These are phyloP conservation scores for Monosporascus sp. DNA, from an alignment of 2,329 filamentous ascomycete genomes.

Conservation along the genomic window DNA sequence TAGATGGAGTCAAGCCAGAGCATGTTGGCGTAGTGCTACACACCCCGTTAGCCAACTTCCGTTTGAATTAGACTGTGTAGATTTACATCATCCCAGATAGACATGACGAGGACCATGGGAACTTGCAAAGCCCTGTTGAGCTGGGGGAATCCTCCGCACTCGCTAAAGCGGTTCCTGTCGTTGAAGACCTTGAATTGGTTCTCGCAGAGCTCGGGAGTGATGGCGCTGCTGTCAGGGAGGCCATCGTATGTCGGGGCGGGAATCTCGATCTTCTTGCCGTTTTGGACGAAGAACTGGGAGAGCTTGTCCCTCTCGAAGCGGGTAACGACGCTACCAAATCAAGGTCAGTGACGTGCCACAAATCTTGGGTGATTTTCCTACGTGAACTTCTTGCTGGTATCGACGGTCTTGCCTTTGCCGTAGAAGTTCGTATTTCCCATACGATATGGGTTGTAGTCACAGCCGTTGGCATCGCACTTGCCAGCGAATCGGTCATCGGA, in stretches of 20 bases:
- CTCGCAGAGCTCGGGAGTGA: slow-evolving; percentile 52
- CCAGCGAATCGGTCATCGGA: slow-evolving; percentile 48
- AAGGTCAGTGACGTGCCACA: not conserved
- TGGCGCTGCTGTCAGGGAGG: slow-evolving; percentile 21
- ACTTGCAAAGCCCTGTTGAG: slow-evolving; percentile 47
- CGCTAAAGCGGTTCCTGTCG: slow-evolving; percentile 45
- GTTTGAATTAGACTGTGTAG: not conserved
- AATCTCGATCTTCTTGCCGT: slow-evolving; percentile 45
- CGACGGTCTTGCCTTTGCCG: slow-evolving; percentile 49
- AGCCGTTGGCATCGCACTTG: slow-evolving; percentile 59
- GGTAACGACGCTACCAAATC: slow-evolving; percentile 41
- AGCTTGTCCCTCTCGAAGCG: slow-evolving; percentile 45
- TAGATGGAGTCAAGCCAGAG: slow-evolving; percentile 56
- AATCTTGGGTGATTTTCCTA: slow-evolving; percentile 4
- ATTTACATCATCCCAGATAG: slow-evolving; percentile 51
- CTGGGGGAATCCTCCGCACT: slow-evolving; percentile 45
- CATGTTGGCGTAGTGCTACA: slow-evolving; percentile 48
- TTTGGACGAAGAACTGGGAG: slow-evolving; percentile 55
- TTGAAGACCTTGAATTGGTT: slow-evolving; percentile 47
- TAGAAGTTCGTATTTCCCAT: slow-evolving; percentile 57
- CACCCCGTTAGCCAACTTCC: slow-evolving; percentile 6
- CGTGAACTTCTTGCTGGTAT: slow-evolving; percentile 53
- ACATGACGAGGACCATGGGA: slow-evolving; percentile 60
- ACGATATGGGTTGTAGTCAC: slow-evolving; percentile 63
- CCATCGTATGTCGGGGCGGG: slow-evolving; percentile 23